Evolutionary conservation across 2,329 filamentous ascomycete species (phyloP).

Genomic region (Rutstroemia sp.): DNA sequence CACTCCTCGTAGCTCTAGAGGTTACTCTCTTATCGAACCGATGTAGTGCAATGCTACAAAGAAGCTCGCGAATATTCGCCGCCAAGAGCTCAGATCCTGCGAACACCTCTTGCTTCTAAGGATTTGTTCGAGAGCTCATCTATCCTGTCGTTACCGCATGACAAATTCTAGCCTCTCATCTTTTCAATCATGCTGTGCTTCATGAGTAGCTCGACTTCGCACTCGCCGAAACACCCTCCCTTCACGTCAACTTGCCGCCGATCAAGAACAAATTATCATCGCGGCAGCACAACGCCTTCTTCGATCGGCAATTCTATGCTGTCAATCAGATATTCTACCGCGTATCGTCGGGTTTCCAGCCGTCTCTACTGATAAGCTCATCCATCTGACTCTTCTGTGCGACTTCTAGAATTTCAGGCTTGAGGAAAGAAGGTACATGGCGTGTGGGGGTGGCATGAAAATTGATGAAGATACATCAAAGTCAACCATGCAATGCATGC

Average conservation of each 20-base stretch:
- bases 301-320: background rate
- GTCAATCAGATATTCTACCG: background rate
- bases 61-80: too few species aligned
- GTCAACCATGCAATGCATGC: background rate
- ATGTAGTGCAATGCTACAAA: too few species aligned
- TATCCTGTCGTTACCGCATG: background rate
- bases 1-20: too few species aligned
- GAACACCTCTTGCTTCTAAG: too few species aligned
- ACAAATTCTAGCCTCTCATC: background rate
- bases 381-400: constrained; percentile 6
- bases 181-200: background rate
- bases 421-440: background rate
- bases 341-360: constrained; percentile 1
- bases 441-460: background rate
- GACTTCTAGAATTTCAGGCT: background rate
- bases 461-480: background rate
- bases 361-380: background rate
- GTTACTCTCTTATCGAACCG: too few species aligned
- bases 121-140: background rate
- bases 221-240: background rate
- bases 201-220: background rate
- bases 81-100: too few species aligned
- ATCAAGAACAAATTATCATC: background rate
- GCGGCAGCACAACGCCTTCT: background rate
- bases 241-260: too few species aligned